Base-by-base conservation (phyloP, 768 basidiomycete genomes). In the Suillus ampliporus region DNA sequence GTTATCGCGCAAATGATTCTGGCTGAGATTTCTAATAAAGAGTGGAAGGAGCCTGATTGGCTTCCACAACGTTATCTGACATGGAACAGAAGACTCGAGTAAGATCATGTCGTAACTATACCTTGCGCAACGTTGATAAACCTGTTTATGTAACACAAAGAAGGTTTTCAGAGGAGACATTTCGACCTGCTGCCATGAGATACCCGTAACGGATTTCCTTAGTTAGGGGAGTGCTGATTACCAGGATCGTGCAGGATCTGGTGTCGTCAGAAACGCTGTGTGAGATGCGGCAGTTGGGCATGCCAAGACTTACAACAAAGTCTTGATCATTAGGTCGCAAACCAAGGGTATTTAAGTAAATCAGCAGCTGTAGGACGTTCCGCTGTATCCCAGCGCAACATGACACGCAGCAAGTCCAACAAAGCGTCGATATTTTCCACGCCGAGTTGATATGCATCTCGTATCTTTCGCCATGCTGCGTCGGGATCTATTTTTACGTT, bases 21-120 rank as follows among this genome's bases (percentile, higher is more conserved):
- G 2, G 81, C 84, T 1, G 82, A 86, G 41, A 67, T 89, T 10
- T 59, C 61, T 3, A 78, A 79, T 19, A 69, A 74, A 35, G 65
- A 67, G 8, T 91, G 88, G 87, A 72, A 63, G 9, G 61, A 69
- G 17, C 90, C 90, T 0, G 75, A 79, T 15, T 92, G 90, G 90
- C 72, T 92, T 40, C 90, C 90, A 13, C 72, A 78, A 31, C 79
- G 81, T 48, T 86, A 83, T 65, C 71, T 85, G 64, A 85, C 82
- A 1, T 63, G 69, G 74, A 67, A 57, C n/a, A 64, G 65, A 31
- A 62, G 59, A 54, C 19, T 61, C 21, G 43, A 61, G 28, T 61
- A 15, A 61, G n/a, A 58, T 21, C 14, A 28, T 26, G 19, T 23
- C 23, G 17, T 40, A 44, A 44, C 9, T 44, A 44, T 31, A 31